Percentiles rank a stretch among this genome's conserved stretches.
phyloP scores from a whole-genome alignment of 108 stramenopile genomes.

The Nitzschia inconspicua region DNA sequence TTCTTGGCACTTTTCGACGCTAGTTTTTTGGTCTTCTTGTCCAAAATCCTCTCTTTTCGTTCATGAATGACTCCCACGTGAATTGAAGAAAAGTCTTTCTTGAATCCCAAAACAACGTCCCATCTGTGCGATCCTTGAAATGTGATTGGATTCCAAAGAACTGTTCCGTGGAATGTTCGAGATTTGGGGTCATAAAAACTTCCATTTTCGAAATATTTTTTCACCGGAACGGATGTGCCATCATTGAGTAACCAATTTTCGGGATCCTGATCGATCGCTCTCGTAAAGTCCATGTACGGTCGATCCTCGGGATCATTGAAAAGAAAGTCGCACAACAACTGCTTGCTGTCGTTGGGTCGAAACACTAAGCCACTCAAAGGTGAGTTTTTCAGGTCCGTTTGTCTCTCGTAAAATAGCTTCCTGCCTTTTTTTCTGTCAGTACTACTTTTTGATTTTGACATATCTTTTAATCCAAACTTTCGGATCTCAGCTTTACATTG shows the following conservation, averaged over 20 bases:
- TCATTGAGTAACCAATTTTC: slow-evolving; percentile 16
- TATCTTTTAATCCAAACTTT: slow-evolving; percentile 19
- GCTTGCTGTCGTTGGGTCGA: slow-evolving; percentile 7
- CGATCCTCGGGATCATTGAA: slow-evolving; percentile 11
- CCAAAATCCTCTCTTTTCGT: slow-evolving; percentile 6
- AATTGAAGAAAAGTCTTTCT: slow-evolving; percentile 6
- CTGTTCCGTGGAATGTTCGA: slow-evolving; percentile 17
- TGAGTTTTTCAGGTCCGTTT: background rate
- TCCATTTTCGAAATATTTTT: slow-evolving; percentile 15
- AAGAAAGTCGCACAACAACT: slow-evolving; percentile 1
- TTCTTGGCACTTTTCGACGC: no score
- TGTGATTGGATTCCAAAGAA: slow-evolving; percentile 11
- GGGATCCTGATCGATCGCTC: slow-evolving; percentile 15
- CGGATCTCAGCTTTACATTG: slow-evolving; percentile 15
- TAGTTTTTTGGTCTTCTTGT: slow-evolving; percentile 3
- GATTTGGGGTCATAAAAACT: slow-evolving; percentile 5
- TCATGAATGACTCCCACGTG: slow-evolving; percentile 24
- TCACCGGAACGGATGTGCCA: slow-evolving; percentile 6
- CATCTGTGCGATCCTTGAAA: slow-evolving; percentile 17
- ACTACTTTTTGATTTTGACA: no score
- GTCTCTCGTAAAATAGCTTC: slow-evolving; percentile 1
- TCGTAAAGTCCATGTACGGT: slow-evolving; percentile 14
- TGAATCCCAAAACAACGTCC: slow-evolving; percentile 19
- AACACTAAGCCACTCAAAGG: slow-evolving; percentile 8
- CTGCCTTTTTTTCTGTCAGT: slow-evolving; percentile 8